Percentiles rank a stretch among this genome's conserved stretches.
These are phyloP conservation scores for Coemansia sp. DNA, from an alignment of 192 early-diverging fungal species.

Conservation along the genomic window DNA sequence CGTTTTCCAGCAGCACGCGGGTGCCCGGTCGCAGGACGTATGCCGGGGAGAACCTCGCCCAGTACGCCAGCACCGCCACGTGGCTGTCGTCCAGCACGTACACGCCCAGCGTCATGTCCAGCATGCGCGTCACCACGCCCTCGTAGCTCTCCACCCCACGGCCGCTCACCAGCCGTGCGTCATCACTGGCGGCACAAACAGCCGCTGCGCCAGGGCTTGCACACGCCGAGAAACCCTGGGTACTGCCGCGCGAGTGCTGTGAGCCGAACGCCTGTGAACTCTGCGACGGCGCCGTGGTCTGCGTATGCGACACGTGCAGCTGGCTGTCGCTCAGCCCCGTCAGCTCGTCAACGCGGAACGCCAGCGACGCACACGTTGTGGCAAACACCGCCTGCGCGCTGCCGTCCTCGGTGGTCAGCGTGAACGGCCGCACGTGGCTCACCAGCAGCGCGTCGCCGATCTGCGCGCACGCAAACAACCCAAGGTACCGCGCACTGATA, in stretches of 20 bases:
- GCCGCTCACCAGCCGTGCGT: too few species aligned
- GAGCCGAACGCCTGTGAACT: too few species aligned
- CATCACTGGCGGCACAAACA: too few species aligned
- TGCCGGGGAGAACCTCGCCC: conserved; percentile 29
- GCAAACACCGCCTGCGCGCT: too few species aligned
- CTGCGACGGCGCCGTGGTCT: too few species aligned
- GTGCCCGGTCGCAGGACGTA: conserved; percentile 33
- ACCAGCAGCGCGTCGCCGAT: conserved; percentile 28
- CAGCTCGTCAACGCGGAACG: conserved; percentile 25
- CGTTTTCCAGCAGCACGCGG: conserved; percentile 30
- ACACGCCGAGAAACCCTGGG: too few species aligned
- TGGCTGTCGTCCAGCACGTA: conserved; percentile 39
- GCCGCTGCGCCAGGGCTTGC: too few species aligned
- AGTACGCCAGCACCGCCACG: conserved; percentile 31
- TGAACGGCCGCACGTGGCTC: conserved; percentile 10
- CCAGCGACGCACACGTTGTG: conserved; percentile 9
- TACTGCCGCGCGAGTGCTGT: too few species aligned
- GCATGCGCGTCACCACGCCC: conserved; percentile 27
- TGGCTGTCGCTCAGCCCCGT: conserved; percentile 21
- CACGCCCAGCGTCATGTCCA: conserved; percentile 33
- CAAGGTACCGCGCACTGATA: conserved; percentile 14
- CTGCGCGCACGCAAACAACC: conserved; percentile 17
- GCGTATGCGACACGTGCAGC: neutral
- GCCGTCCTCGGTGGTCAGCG: neutral
- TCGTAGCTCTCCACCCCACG: conserved; percentile 48